Base-by-base conservation (phyloP, 495 filamentous ascomycete genomes). In the Daldinia caldariorum region DNA sequence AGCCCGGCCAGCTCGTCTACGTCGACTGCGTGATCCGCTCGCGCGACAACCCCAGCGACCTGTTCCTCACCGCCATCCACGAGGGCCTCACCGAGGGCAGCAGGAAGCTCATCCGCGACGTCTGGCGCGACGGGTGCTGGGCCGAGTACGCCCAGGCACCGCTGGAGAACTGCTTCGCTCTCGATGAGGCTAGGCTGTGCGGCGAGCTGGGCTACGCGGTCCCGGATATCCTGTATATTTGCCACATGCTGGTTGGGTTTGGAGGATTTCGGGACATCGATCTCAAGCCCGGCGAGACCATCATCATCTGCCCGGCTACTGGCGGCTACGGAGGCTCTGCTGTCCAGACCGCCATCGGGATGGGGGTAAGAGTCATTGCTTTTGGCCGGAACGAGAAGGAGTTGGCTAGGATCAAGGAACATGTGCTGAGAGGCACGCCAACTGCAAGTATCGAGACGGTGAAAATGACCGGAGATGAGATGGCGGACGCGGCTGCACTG, bases 281-380 rank as follows among this genome's bases (percentile, higher is more conserved):
- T 9, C 63, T 90, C 0, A 74, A 82, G 69, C 75, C 85, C 0
- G 87, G 86, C 9, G 83, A 89, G 66, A 80, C 78, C 0, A 72
- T 89, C 13, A 77, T 89, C 58, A 70, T 88, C 6, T 77, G 77
- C 0, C 86, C 87, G 0, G 85, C 85, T 0, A 88, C 85, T 0
- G 85, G 84, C 0, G 61, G 60, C 3, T 89, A 79, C 59, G 80
- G 84, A 3, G 79, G 84, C 9, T 79, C 78, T 0, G 83, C 81
- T 5, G 83, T 87, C 0, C 61, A 73, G 2, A 72, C 82, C 8
- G 86, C 86, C 0, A 63, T 83, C 0, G 83, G 83, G 3, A 80
- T 87, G 76, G 86, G 86, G 0, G 83, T 83, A 6, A 80, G 74
- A 0, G 85, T 89, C 16, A 74, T 88, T 29, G 85, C 85, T 0